Base-by-base conservation (phyloP, 2,329 filamentous ascomycete species). In the Corinectria fuckeliana region DNA sequence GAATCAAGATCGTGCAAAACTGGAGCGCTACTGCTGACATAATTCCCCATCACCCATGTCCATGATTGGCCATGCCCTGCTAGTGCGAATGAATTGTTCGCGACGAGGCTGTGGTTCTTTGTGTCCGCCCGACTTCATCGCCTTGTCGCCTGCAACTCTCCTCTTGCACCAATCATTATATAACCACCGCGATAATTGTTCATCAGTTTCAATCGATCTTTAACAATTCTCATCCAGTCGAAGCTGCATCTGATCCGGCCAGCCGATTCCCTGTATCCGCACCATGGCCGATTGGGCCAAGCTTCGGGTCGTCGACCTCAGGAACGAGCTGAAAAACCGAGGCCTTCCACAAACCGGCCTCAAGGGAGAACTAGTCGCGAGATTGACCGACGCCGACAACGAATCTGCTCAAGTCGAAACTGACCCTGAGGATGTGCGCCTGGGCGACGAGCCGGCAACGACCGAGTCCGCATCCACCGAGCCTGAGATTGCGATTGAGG, bases 291-390 rank as follows among this genome's bases (percentile, higher is more conserved):
- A 85, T 67, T 86, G 82, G 79, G 77, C 75, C 61, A 83, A 79
- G 75, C 82, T 88, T 70, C 93, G 91, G 77, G 91, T 94, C 63
- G 81, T 88, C 30, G 89, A 93, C 70, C 83, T 94, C 58, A 90
- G 89, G 75, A 85, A 86, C 20, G 90, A 93, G 79, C 82, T 93
- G 39, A 92, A 91, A 76, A 82, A 81, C 58, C 85, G 90, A 63
- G 87, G 88, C n/a, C 83, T 93, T 36, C 79, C 87, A 5, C 84
- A 87, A 61, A 85, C 85, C 21, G 91, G 91, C 8, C 81, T 92
- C 51, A 91, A 93, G 73, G 82, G 87, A 21, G 90, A 90, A 60
- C 84, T 93, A 45, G 82, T 93, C 56, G 84, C 88, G 60, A 85
- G 89, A 59, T 77, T 94, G 25, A 62, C 42, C n/a, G 64, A 66